Evolutionary conservation across 495 filamentous ascomycete genomes (phyloP), one percentile per base, ranked within the genome.

Genomic region (Neurospora pannonica): DNA sequence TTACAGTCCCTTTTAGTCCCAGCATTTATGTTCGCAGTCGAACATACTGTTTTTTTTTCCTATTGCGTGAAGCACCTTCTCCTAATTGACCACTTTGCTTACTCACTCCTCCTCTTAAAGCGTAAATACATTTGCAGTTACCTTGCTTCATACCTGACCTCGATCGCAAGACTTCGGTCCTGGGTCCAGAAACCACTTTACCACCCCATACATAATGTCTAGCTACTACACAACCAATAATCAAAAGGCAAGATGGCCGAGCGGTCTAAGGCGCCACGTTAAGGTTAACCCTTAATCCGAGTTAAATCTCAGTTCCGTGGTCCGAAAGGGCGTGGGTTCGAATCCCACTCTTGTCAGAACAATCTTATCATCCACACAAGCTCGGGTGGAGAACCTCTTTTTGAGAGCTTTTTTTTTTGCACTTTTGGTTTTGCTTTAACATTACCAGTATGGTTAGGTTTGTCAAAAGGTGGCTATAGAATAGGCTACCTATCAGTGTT

Each of bases 301-400:
- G 46, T 54, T 5, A 13, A 24, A 54, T 31, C 54, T 62, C 54
- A 31, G 24, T 75, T 75, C 74, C 74, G 74, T 75, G 72, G 77
- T 80, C 78, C 78, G 78, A 80, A 80, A 80, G 78, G 78, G 79
- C 79, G 79, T 80, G 79, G 79, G 79, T 79, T 80, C 79, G 79
- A 80, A 80, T 80, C 79, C 79, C 79, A 80, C 79, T 80, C 79
- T 80, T 77, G 76, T 78, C 75, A 78, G 17, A 4, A 62, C 3
- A 8, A 15, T 62, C 4, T 2, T 34, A 34, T 31, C 6, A 5
- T 31, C 15, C 28, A 34, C 54, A n/a, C 54, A 0, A 34, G 13
- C 28, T 62, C 54, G 6, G 54, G 54, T 67, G 28, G 28, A 9
- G 13, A 24, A 34, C 1, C 6, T 62, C 11, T 62, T 62, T 62